A percentile compares a stretch with the other conserved stretches of the same genome.
Conservation (phyloP, 352 stramenopile species). For the Pseudoperonospora humuli region DNA sequence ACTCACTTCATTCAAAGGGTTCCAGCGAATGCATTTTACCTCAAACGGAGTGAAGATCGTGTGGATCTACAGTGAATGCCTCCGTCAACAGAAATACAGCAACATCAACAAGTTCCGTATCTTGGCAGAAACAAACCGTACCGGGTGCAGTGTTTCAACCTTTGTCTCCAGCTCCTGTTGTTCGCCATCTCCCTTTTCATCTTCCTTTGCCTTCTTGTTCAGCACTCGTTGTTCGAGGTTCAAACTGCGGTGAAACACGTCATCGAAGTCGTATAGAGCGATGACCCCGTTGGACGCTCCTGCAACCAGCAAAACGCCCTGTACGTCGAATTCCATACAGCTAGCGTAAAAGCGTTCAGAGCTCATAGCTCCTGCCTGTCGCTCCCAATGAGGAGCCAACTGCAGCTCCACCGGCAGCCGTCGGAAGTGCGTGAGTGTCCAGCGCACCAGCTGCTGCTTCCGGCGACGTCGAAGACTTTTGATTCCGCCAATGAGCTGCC, state of each 20-base stretch:
- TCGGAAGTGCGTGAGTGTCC: conserved; percentile 44
- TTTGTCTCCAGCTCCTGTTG: neutral
- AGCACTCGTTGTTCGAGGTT: conserved; percentile 38
- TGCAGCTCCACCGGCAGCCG: conserved; percentile 34
- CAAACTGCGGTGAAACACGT: conserved; percentile 53
- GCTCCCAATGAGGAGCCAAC: conserved; percentile 37
- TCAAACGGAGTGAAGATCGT: conserved; percentile 63
- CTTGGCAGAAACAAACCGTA: conserved; percentile 9
- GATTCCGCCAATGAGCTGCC: conserved; percentile 1
- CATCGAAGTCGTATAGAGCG: conserved; percentile 75
- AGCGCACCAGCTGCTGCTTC: conserved; percentile 49
- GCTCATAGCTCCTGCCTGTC: conserved; percentile 21
- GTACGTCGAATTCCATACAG: conserved; percentile 60
- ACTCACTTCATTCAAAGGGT: conserved; percentile 54
- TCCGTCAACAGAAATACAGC: neutral
- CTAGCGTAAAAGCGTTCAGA: conserved; percentile 42
- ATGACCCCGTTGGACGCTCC: conserved; percentile 62
- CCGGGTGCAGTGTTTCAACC: conserved; percentile 28
- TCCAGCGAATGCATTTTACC: conserved; percentile 71
- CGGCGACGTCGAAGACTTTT: conserved; percentile 16
- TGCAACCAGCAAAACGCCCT: conserved; percentile 54
- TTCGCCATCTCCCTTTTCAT: neutral
- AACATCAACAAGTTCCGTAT: neutral
- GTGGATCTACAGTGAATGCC: conserved; percentile 40
- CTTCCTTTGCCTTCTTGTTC: neutral